Evolutionary conservation across 441 rosid genomes (phyloP).

Genomic region (Metrosideros polymorpha): DNA sequence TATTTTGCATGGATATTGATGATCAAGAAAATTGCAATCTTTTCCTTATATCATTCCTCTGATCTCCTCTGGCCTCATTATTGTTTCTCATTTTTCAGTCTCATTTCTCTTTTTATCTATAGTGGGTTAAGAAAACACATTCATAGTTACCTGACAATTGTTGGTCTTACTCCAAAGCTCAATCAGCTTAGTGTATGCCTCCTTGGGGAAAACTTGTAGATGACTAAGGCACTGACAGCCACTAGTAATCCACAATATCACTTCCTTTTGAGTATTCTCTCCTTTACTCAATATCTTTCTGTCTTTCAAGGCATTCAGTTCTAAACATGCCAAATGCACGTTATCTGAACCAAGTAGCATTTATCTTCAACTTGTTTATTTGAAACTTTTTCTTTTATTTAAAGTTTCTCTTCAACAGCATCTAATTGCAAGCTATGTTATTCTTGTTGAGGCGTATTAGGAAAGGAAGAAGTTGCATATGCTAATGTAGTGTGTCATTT

Average conservation of each 20-base stretch:
- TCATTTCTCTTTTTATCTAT: background rate
- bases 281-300: background rate
- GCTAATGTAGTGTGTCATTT: background rate
- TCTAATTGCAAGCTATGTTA: background rate
- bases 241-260: background rate
- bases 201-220: background rate
- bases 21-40: background rate
- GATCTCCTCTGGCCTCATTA: background rate
- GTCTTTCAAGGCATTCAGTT: background rate
- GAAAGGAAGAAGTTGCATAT: background rate
- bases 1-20: background rate
- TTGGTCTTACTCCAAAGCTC: background rate
- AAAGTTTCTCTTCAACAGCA: background rate
- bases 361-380: background rate
- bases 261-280: background rate
- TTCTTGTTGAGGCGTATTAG: background rate
- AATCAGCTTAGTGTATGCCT: background rate
- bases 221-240: background rate
- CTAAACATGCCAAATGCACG: background rate
- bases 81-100: background rate
- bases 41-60: background rate
- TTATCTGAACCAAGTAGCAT: background rate
- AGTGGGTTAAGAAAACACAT: background rate
- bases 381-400: background rate
- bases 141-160: background rate